Conservation (phyloP, 2,329 filamentous ascomycete genomes). For the Didymella pomorum region DNA sequence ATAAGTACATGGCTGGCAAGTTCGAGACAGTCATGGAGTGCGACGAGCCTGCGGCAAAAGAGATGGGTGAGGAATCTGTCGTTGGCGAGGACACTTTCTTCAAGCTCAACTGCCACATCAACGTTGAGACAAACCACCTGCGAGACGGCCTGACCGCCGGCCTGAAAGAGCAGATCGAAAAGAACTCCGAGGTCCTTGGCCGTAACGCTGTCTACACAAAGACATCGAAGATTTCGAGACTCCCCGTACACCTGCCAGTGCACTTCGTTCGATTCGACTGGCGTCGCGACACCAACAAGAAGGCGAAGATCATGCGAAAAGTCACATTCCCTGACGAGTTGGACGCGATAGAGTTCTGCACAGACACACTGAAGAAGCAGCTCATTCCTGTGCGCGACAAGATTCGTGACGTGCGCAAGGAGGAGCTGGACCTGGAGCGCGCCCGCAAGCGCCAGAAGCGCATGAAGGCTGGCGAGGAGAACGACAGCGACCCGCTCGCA, state of each 20-base stretch:
- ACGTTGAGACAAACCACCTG: conserved; percentile 84
- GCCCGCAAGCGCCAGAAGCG: conserved; percentile 90
- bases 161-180: conserved; percentile 89
- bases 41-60: conserved; percentile 79
- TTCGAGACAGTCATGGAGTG: conserved; percentile 83
- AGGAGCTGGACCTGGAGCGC: conserved; percentile 91
- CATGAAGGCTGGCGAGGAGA: conserved; percentile 64
- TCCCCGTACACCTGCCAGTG: conserved; percentile 94
- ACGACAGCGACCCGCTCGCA: conserved; percentile 53
- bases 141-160: conserved; percentile 85
- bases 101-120: conserved; percentile 97
- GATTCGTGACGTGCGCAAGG: conserved; percentile 92
- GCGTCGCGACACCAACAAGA: conserved; percentile 94
- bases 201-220: conserved; percentile 88
- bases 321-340: conserved; percentile 95
- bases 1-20: conserved; percentile 86
- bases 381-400: conserved; percentile 94
- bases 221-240: conserved; percentile 83
- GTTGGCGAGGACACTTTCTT: conserved; percentile 78
- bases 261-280: conserved; percentile 99
- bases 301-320: conserved; percentile 99
- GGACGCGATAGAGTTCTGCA: conserved; percentile 94
- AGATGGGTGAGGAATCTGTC: conserved; percentile 74
- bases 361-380: conserved; percentile 82
- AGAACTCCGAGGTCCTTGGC: conserved; percentile 78